phyloP scores from a whole-genome alignment of 768 basidiomycete species.

The Serendipita vermifera region DNA sequence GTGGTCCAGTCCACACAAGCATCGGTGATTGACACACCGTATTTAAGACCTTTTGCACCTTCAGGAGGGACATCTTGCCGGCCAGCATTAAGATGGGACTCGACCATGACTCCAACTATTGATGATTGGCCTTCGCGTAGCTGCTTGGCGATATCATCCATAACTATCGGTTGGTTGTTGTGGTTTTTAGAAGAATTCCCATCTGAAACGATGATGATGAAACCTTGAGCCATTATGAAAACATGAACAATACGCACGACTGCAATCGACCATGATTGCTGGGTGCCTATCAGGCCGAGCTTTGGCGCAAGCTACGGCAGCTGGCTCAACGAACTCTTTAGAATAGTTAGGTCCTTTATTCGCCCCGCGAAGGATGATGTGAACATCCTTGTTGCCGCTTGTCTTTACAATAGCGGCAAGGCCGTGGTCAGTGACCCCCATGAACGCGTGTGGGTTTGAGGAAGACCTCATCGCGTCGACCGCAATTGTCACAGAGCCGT shows the following conservation, averaged over 20 bases:
- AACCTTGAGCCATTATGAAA: neutral
- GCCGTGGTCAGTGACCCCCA: slow-evolving; percentile 43
- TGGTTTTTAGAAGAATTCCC: slow-evolving; percentile 96
- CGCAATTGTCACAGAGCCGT: slow-evolving; percentile 76
- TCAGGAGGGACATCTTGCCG: slow-evolving; percentile 68
- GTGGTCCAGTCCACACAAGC: slow-evolving; percentile 81
- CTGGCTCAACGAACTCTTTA: slow-evolving; percentile 66
- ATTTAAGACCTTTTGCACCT: slow-evolving; percentile 59
- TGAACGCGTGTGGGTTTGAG: slow-evolving; percentile 88
- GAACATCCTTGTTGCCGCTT: slow-evolving; percentile 82
- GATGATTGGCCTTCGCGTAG: slow-evolving; percentile 44
- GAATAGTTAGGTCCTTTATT: slow-evolving; percentile 80
- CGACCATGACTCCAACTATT: slow-evolving; percentile 93
- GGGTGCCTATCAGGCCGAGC: slow-evolving; percentile 39
- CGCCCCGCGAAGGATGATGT: slow-evolving; percentile 89
- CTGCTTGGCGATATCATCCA: slow-evolving; percentile 60
- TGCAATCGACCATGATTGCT: slow-evolving; percentile 81
- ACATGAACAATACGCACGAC: slow-evolving; percentile 39
- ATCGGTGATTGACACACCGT: slow-evolving; percentile 82
- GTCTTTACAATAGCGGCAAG: slow-evolving; percentile 75
- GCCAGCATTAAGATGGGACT: slow-evolving; percentile 44
- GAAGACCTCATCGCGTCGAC: slow-evolving; percentile 94
- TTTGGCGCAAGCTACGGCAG: slow-evolving; percentile 85
- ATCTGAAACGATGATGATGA: slow-evolving; percentile 35
- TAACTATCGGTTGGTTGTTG: slow-evolving; percentile 75